phyloP scores from a whole-genome alignment of 2,329 filamentous ascomycete genomes.

The Thermomyces lanuginosus region DNA sequence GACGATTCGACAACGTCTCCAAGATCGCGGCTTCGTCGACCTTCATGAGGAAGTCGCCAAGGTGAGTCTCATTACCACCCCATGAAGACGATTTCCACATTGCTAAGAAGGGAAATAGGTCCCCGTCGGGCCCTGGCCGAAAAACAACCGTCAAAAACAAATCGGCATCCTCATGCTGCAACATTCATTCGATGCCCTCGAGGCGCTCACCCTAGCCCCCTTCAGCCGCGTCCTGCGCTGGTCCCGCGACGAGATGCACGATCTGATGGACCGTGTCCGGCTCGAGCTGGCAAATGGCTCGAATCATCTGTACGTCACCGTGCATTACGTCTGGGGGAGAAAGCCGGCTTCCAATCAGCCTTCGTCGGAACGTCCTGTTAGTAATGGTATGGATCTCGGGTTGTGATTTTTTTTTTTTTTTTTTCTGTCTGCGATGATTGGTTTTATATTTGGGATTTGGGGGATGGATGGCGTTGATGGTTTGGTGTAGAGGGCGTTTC shows the following conservation, averaged over 20 bases:
- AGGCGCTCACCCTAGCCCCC: constrained; percentile 10
- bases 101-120: constrained; percentile 1
- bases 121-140: constrained; percentile 13
- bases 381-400: too few relatives aligned
- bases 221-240: constrained; percentile 12
- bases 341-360: too few relatives aligned
- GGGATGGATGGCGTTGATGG: too few relatives aligned
- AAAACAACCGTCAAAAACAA: constrained; percentile 11
- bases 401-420: too few relatives aligned
- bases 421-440: too few relatives aligned
- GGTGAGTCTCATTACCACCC: constrained; percentile 1
- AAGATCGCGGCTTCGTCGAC: constrained; percentile 4
- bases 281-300: constrained; percentile 9
- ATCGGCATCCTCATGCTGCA: constrained; percentile 8
- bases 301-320: constrained; percentile 10
- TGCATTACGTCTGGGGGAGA: constrained; percentile 10
- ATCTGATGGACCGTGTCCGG: constrained; percentile 9
- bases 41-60: constrained; percentile 6
- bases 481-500: too few relatives aligned
- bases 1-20: constrained; percentile 3
- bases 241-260: constrained; percentile 10
- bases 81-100: not conserved
- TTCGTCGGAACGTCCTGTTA: too few relatives aligned
- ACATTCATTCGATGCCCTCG: constrained; percentile 9
- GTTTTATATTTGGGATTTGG: too few relatives aligned